Conservation (phyloP, 768 basidiomycete species). For the Pholiota conissans region DNA sequence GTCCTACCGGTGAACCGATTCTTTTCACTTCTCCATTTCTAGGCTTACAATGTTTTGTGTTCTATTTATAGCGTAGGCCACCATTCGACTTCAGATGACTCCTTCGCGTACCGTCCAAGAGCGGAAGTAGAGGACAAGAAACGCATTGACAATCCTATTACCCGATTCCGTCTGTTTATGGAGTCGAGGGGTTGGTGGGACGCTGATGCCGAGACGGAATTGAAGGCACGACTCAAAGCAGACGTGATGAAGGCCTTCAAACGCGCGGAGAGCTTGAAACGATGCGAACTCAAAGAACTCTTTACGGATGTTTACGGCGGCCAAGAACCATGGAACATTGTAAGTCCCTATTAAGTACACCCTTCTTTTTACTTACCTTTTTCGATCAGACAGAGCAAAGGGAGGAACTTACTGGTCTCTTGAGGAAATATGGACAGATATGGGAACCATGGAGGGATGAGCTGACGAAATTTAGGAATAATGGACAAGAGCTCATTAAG, state of each 20-base stretch:
- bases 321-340: constrained; percentile 82
- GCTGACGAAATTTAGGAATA: constrained; percentile 71
- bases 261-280: constrained; percentile 68
- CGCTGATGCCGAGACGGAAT: constrained; percentile 65
- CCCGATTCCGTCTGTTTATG: constrained; percentile 83
- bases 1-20: constrained; percentile 69
- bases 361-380: background rate
- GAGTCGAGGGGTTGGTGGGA: constrained; percentile 87
- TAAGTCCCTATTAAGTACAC: constrained; percentile 37
- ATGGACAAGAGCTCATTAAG: constrained; percentile 58
- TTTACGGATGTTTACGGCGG: constrained; percentile 90
- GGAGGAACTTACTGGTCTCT: constrained; percentile 67
- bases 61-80: constrained; percentile 73
- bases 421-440: constrained; percentile 83
- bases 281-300: constrained; percentile 72
- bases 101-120: constrained; percentile 87
- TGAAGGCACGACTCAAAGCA: constrained; percentile 66
- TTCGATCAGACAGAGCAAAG: constrained; percentile 73
- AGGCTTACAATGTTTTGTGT: constrained; percentile 2
- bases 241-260: constrained; percentile 81
- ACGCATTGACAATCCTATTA: constrained; percentile 87
- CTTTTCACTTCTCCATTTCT: background rate
- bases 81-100: constrained; percentile 94
- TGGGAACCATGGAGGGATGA: constrained; percentile 90
- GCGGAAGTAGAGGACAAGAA: constrained; percentile 92